Conservation (phyloP, 805 yeast genomes). For the Kodamaea laetipori region DNA sequence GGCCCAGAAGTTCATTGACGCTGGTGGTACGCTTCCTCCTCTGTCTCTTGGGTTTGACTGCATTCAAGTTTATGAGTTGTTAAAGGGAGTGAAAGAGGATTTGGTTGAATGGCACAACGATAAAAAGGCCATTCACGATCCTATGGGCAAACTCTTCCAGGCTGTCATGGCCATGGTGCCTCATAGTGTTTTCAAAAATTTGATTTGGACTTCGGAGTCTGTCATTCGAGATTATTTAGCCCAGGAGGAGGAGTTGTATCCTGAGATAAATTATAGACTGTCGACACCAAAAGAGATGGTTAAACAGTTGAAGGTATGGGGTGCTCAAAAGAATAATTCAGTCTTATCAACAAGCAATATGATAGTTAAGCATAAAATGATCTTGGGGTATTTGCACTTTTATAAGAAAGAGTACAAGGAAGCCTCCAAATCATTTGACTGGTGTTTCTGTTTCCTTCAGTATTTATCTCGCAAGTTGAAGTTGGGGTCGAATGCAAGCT, state of each 20-base stretch:
- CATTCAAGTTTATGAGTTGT: constrained; percentile 9
- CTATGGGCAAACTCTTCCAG: constrained; percentile 12
- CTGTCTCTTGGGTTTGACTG: constrained; percentile 23
- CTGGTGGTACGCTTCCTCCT: constrained; percentile 19
- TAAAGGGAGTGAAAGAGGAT: background rate
- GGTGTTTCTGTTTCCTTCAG: constrained; percentile 22
- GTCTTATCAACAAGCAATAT: constrained; percentile 4
- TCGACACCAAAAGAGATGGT: constrained; percentile 14
- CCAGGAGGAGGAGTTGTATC: constrained; percentile 14
- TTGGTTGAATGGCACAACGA: constrained; percentile 1
- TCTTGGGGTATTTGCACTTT: constrained; percentile 22
- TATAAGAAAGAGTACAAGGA: constrained; percentile 18
- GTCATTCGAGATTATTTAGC: constrained; percentile 12
- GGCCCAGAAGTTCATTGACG: constrained; percentile 19
- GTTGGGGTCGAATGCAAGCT: background rate
- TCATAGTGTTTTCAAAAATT: constrained; percentile 15
- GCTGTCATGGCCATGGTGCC: constrained; percentile 20
- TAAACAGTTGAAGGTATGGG: constrained; percentile 14
- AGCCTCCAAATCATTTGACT: constrained; percentile 20
- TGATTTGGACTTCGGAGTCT: constrained; percentile 9
- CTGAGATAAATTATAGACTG: constrained; percentile 20
- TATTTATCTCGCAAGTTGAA: constrained; percentile 5
- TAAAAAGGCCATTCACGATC: background rate
- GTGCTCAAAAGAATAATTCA: background rate
- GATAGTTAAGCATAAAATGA: constrained; percentile 20